Conservation (phyloP, 169 alveolate species). For the Eimeria tenella region DNA sequence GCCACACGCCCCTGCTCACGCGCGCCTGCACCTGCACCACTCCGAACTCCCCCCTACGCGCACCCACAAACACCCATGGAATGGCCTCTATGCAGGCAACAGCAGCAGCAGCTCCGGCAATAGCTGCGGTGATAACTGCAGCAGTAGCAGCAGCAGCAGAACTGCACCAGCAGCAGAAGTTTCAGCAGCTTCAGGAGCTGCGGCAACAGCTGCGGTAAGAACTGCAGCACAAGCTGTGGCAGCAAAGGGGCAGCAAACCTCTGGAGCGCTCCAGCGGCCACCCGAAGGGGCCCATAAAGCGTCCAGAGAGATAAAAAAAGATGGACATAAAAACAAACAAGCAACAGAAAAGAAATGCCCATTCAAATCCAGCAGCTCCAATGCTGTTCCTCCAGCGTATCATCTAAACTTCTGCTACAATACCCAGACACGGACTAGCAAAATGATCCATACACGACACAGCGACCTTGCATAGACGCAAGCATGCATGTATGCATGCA, state of each 20-base stretch:
- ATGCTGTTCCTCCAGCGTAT: too few species aligned
- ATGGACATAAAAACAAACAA: not conserved
- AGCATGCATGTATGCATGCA: too few species aligned
- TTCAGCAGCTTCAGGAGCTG: not conserved
- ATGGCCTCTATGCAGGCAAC: not conserved
- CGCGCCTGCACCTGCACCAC: constrained; percentile 3
- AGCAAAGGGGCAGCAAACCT: not conserved
- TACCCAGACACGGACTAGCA: too few species aligned
- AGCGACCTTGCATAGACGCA: too few species aligned
- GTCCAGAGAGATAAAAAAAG: not conserved
- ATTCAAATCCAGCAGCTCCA: too few species aligned
- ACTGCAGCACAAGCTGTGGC: not conserved
- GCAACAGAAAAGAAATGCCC: too few species aligned
- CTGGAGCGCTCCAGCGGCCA: not conserved
- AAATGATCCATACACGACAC: too few species aligned
- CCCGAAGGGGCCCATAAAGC: not conserved
- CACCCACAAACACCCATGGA: not conserved
- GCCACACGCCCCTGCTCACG: not conserved
- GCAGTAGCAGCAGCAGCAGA: not conserved
- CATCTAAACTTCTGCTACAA: too few species aligned
- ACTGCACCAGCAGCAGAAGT: not conserved
- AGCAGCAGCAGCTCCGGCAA: not conserved
- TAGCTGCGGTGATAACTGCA: not conserved
- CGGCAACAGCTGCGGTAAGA: not conserved
- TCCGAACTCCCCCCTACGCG: constrained; percentile 26